phyloP scores from a whole-genome alignment of 78 protist genomes.

The Isochrysis galbana region DNA sequence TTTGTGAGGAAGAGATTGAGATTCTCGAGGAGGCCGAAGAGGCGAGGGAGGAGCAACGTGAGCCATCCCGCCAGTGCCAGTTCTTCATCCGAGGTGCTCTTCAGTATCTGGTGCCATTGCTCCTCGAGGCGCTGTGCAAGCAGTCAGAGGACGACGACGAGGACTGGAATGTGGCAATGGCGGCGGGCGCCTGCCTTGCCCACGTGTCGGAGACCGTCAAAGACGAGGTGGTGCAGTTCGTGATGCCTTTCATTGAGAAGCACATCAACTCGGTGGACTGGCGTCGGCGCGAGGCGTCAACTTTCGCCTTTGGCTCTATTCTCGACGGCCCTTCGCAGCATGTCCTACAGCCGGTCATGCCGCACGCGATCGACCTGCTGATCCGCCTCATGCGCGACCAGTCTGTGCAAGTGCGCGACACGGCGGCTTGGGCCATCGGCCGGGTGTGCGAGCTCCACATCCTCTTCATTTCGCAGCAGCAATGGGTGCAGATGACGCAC shows the following conservation, averaged over 20 bases:
- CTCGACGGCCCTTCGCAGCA: conserved; percentile 66
- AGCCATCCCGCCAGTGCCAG: background rate
- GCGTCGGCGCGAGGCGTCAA: conserved; percentile 55
- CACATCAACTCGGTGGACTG: conserved; percentile 39
- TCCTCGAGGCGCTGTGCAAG: conserved; percentile 58
- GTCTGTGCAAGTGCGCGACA: conserved; percentile 66
- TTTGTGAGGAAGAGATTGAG: conserved; percentile 82
- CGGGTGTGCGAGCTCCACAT: conserved; percentile 63
- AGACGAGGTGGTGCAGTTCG: conserved; percentile 59
- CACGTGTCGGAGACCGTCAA: conserved; percentile 54
- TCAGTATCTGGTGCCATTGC: conserved; percentile 53
- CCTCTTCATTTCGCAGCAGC: background rate
- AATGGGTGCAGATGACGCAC: background rate
- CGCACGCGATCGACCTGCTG: conserved; percentile 24
- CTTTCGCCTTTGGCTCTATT: conserved; percentile 77
- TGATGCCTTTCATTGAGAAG: conserved; percentile 70
- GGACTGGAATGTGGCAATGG: conserved; percentile 78
- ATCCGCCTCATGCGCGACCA: conserved; percentile 50
- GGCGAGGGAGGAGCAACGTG: background rate
- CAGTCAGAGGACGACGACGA: conserved; percentile 72
- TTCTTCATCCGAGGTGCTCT: conserved; percentile 61
- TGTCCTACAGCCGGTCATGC: background rate
- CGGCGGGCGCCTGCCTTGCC: conserved; percentile 80
- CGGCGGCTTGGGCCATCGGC: conserved; percentile 87
- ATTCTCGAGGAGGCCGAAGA: conserved; percentile 42